Conservation (phyloP, 805 yeast species). For the Saccharomycopsis capsularis region DNA sequence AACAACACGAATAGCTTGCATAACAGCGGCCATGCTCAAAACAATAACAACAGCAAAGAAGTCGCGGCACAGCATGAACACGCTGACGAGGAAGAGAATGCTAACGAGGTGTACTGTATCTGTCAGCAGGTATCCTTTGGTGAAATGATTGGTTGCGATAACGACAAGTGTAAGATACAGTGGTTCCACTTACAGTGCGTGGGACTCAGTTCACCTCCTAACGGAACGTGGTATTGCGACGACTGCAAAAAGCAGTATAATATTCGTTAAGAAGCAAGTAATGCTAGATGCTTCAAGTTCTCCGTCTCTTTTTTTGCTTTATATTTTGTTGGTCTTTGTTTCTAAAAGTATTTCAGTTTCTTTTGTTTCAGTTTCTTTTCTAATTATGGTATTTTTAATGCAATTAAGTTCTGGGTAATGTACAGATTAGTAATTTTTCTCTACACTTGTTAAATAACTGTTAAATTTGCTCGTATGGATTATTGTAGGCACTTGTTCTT, state of each 20-base stretch:
- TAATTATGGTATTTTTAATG: too few species aligned
- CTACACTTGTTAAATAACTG: too few species aligned
- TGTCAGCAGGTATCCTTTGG: slow-evolving; percentile 97
- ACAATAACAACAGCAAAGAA: background rate
- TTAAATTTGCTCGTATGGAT: too few species aligned
- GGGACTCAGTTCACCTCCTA: slow-evolving; percentile 80
- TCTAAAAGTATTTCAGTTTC: too few species aligned
- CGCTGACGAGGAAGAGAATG: slow-evolving; percentile 17
- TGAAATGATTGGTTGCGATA: slow-evolving; percentile 99
- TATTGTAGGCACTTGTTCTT: too few species aligned
- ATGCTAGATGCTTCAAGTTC: background rate
- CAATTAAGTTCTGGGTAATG: too few species aligned
- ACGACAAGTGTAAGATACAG: slow-evolving; percentile 56
- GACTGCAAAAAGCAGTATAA: slow-evolving; percentile 59
- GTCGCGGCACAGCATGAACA: background rate
- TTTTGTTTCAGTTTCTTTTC: too few species aligned
- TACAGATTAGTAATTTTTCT: too few species aligned
- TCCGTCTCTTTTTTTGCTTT: too few species aligned
- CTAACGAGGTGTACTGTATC: slow-evolving; percentile 46
- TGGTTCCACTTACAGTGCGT: slow-evolving; percentile 81
- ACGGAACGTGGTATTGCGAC: slow-evolving; percentile 93
- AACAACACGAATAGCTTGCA: too few species aligned
- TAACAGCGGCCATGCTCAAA: slow-evolving; percentile 24
- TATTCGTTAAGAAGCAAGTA: background rate
- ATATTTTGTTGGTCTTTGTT: too few species aligned